Percentiles rank a stretch among this genome's conserved stretches.
Evolutionary conservation across 371 early-diverging fungal genomes (phyloP).

Genomic region (Gilbertella persicaria): DNA sequence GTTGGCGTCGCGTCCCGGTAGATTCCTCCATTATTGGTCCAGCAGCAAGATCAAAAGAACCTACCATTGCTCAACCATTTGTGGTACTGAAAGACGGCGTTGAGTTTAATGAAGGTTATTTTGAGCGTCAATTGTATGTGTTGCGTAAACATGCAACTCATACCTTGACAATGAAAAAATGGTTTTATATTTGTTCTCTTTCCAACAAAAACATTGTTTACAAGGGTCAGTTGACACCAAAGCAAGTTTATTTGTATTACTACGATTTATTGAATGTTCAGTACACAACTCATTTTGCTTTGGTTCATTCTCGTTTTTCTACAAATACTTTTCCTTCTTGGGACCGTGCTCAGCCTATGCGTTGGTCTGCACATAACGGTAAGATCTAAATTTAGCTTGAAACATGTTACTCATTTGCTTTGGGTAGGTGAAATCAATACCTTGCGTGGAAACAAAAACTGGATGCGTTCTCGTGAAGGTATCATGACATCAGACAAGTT

Average conservation of each 20-base stretch:
- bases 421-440: slow-evolving; percentile 93
- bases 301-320: slow-evolving; percentile 97
- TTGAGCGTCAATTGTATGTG: slow-evolving; percentile 87
- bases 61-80: slow-evolving; percentile 94
- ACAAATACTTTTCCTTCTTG: slow-evolving; percentile 98
- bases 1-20: slow-evolving; percentile 91
- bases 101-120: slow-evolving; percentile 68
- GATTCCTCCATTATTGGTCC: slow-evolving; percentile 90
- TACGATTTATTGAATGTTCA: slow-evolving; percentile 81
- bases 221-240: slow-evolving; percentile 94
- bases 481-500: slow-evolving; percentile 84
- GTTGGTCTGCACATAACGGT: slow-evolving; percentile 98
- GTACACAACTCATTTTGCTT: slow-evolving; percentile 87
- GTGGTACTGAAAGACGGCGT: slow-evolving; percentile 50
- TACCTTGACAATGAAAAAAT: slow-evolving; percentile 73
- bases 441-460: slow-evolving; percentile 96
- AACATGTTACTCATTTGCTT: slow-evolving; percentile 1
- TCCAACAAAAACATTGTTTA: slow-evolving; percentile 91
- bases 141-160: slow-evolving; percentile 90
- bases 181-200: slow-evolving; percentile 96
- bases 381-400: slow-evolving; percentile 24
- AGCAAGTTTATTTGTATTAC: slow-evolving; percentile 93
- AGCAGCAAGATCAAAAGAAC: slow-evolving; percentile 85
- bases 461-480: slow-evolving; percentile 98
- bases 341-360: slow-evolving; percentile 98